Evolutionary conservation across 805 yeast species (phyloP), one percentile per base, ranked within the genome.

Genomic region (Candida loeiensis): DNA sequence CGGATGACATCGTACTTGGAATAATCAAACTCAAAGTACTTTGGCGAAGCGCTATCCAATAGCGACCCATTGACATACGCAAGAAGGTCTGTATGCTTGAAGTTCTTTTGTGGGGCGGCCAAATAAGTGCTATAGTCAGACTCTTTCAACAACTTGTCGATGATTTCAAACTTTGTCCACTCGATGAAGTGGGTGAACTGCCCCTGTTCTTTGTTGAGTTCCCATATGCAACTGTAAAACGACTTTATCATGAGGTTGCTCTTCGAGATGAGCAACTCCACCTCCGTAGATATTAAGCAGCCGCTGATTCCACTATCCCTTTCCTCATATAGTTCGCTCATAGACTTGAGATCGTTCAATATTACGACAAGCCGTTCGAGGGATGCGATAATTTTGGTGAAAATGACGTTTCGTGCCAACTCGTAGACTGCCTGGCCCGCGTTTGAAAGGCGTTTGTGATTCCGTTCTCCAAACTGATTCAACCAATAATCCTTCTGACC

Each of bases 401-500:
- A 73, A 1, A 77, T 47, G 0, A 64, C 56, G 40, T 76, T 73
- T 39, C 79, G 60, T 0, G 74, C 58, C 33, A 62, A 61, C 31
- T 80, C 82, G 50, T 74, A 81, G 11, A 73, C 64, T 1, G 67
- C 57, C 25, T 67, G 70, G 0, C 84, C 82, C 13, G 71, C 37
- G 38, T 69, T 71, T 2, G 62, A 59, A 75, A 87, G 75, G 47
- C 76, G 66, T 45, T 74, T 76, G 14, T 76, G 55, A 20, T 85
- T 85, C 45, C 84, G 64, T 45, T 82, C 88, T 0, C 86, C 89
- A 24, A 84, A 62, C 35, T 79, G 77, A 48, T 81, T 80, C 16
- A 76, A 69, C 52, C 85, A 62, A 79, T 80, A 84, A 41, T 77
- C 79, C 43, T 69, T 71, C 2, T 77, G 61, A 1, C 66, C 58